These are phyloP conservation scores for Trifolium pratense DNA, from an alignment of 306 rosid genomes.

Conservation along the genomic window DNA sequence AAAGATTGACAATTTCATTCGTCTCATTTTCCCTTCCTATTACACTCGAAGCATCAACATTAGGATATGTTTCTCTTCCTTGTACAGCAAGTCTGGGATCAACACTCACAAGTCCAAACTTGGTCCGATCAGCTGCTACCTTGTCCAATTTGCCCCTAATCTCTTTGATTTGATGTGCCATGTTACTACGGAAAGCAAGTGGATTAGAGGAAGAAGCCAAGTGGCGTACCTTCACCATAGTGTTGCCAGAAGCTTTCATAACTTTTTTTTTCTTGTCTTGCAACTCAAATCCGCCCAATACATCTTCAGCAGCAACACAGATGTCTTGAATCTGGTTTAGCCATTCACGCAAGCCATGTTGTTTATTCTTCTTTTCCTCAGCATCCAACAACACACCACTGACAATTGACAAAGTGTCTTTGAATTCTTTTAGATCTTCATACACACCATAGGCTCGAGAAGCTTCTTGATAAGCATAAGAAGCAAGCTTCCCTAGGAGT, in stretches of 20 bases:
- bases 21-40: neutral
- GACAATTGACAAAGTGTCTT: slow-evolving; percentile 10
- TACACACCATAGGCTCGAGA: slow-evolving; percentile 1
- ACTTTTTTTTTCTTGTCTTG: neutral
- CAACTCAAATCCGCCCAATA: neutral
- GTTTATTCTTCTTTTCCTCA: neutral
- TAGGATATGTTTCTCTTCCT: neutral
- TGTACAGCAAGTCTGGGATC: neutral
- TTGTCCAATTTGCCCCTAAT: neutral
- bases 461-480: slow-evolving; percentile 3
- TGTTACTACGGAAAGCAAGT: neutral
- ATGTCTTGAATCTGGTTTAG: neutral
- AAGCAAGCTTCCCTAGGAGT: neutral
- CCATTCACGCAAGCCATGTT: neutral
- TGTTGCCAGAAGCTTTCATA: neutral
- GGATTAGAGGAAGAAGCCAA: neutral
- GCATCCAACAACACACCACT: neutral
- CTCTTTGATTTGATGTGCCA: neutral
- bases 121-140: neutral
- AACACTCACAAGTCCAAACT: neutral
- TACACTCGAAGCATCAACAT: neutral
- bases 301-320: neutral
- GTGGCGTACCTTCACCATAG: neutral
- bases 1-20: neutral
- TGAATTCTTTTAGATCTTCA: neutral